Conservation (phyloP, 495 filamentous ascomycete genomes). For the Lentithecium fluviatile region DNA sequence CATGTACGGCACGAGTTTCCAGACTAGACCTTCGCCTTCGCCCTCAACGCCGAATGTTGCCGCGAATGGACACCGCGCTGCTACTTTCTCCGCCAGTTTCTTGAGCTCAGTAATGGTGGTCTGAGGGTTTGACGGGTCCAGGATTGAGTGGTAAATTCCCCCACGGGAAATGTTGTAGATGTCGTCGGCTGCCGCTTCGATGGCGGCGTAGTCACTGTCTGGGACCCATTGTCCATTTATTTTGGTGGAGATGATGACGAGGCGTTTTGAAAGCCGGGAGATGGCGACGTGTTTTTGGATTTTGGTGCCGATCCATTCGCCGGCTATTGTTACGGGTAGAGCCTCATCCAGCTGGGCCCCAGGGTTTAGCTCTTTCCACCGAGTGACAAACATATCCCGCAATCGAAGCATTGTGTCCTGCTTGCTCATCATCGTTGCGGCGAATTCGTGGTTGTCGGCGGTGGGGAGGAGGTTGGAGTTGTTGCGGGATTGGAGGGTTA, state of each 20-base stretch:
- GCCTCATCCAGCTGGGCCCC: conserved; percentile 14
- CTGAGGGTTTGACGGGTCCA: conserved; percentile 29
- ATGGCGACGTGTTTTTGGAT: conserved; percentile 43
- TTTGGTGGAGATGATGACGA: conserved; percentile 41
- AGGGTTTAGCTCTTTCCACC: conserved; percentile 31
- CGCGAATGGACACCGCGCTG: conserved; percentile 40
- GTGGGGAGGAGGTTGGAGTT: conserved; percentile 9
- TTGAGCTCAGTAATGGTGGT: conserved; percentile 24
- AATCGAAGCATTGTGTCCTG: conserved; percentile 22
- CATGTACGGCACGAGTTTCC: conserved; percentile 39
- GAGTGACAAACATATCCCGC: conserved; percentile 9
- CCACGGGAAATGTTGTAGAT: conserved; percentile 44
- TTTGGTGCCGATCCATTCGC: conserved; percentile 43
- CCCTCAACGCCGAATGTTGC: conserved; percentile 37
- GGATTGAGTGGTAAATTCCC: conserved; percentile 28
- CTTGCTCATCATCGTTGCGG: conserved; percentile 20
- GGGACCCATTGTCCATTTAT: conserved; percentile 39
- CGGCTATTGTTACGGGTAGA: conserved; percentile 38
- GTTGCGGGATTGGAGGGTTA: conserved; percentile 40
- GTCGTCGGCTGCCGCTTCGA: conserved; percentile 24
- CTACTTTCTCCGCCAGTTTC: conserved; percentile 33
- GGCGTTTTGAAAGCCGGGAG: conserved; percentile 29
- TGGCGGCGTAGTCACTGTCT: conserved; percentile 35
- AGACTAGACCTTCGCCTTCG: conserved; percentile 45
- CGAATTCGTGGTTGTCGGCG: conserved; percentile 37